Evolutionary conservation across 345 rosid species (phyloP).

Genomic region (Syzygium jambos): DNA sequence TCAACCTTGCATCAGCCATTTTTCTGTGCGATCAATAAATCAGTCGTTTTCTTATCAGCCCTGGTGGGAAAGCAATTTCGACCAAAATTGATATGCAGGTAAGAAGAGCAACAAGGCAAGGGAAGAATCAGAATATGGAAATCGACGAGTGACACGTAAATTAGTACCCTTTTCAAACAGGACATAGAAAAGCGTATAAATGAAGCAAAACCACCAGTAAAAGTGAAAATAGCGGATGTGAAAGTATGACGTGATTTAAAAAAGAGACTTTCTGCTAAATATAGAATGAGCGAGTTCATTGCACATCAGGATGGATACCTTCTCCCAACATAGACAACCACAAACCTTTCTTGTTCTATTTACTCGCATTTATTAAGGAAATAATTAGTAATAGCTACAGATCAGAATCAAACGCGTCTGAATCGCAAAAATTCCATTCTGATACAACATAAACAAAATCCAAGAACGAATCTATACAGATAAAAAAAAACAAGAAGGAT

Average conservation of each 20-base stretch:
- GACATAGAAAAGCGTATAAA: background rate
- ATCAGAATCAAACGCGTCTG: background rate
- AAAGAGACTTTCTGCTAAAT: background rate
- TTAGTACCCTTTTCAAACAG: background rate
- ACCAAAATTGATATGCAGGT: background rate
- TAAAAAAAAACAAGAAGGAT: too few relatives aligned
- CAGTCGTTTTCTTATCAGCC: background rate
- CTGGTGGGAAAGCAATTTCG: background rate
- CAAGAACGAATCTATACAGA: background rate
- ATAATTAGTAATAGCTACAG: background rate
- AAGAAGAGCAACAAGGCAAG: background rate
- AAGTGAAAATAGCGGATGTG: background rate
- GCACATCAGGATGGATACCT: background rate
- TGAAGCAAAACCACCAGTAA: background rate
- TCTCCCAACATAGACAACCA: background rate
- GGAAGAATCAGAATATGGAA: background rate
- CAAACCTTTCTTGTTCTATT: background rate
- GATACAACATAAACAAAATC: background rate
- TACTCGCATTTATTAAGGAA: background rate
- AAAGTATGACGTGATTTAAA: background rate
- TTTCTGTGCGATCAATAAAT: slow-evolving; percentile 10
- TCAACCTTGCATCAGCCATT: slow-evolving; percentile 37
- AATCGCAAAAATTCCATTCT: background rate
- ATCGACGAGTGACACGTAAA: background rate
- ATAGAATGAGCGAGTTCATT: background rate